Evolutionary conservation across 768 basidiomycete genomes (phyloP), one percentile per base, ranked within the genome.

Genomic region (Chalciporus pseudorubinellus): DNA sequence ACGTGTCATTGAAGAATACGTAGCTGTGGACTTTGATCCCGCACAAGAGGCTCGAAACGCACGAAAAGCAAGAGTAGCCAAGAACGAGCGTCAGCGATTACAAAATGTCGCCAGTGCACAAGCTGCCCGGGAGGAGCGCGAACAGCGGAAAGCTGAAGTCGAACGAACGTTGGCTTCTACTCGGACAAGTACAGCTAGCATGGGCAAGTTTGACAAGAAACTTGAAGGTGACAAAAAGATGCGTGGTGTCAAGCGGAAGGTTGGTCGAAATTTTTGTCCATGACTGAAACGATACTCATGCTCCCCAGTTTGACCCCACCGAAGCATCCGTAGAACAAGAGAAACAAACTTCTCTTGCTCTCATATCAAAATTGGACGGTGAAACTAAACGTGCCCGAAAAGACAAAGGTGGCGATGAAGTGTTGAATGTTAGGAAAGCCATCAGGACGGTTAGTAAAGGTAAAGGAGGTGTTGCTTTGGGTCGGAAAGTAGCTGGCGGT

Each of bases 161-260:
- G 88, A 93, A 19, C 77, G 78, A 51, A 86, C 87, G 2, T 74
- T 97, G 21, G 83, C 89, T 8, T 78, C 85, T 11, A 84, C 88
- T 2, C 82, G 89, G 52, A 73, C 76, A 24, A 93, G 93, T 54
- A 99, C 97, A 0, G 97, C 94, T 0, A 95, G 92, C 61, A 86
- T 99, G 86, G 97, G 97, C 57, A 86, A 81, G 60, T 99, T 97
- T 61, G 95, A 98, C 68, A 86, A 82, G 57, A 83, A 78, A 63
- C 78, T 98, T 19, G 88, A 95, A 46, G 95, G 95, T 12, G 97
- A 99, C 70, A 89, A 90, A 68, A 94, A 92, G 70, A 66, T 84
- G 39, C 82, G 82, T 31, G 93, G 94, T 6, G 72, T 94, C 42
- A 98, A 98, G 75, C 83, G 97, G 61, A 98, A 98, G 86, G 92